Percentiles rank a stretch among this genome's conserved stretches.
Evolutionary conservation across 1,284 basidiomycete species (phyloP).

Genomic region (Megacollybia platyphylla): DNA sequence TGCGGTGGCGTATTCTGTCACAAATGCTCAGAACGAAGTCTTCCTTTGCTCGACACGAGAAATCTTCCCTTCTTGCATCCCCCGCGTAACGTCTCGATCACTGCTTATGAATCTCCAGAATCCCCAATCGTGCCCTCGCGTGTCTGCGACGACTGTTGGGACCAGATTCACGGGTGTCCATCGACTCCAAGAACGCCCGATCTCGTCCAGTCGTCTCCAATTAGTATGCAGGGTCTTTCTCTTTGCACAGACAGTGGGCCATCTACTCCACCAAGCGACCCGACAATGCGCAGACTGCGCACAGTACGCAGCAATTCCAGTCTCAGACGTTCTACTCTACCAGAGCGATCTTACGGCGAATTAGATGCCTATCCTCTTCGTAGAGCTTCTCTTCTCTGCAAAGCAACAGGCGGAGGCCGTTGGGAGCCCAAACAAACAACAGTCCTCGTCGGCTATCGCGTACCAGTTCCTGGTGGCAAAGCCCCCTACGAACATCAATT

Average conservation of each 20-base stretch:
- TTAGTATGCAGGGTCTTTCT: conserved; percentile 16
- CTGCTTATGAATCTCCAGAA: conserved; percentile 35
- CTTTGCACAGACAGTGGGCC: conserved; percentile 12
- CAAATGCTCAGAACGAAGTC: conserved; percentile 41
- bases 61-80: conserved; percentile 55
- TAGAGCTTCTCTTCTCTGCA: conserved; percentile 52
- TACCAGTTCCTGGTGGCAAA: conserved; percentile 45
- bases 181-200: conserved; percentile 30
- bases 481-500: conserved; percentile 52
- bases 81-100: conserved; percentile 47
- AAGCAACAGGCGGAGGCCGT: conserved; percentile 60
- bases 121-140: conserved; percentile 39
- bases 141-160: conserved; percentile 64
- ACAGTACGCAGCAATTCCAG: conserved; percentile 17
- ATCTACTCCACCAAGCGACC: conserved; percentile 5
- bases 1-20: conserved; percentile 67
- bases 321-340: conserved; percentile 21
- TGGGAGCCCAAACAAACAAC: conserved; percentile 54
- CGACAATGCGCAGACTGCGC: not conserved
- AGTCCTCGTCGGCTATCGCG: conserved; percentile 33
- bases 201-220: conserved; percentile 17
- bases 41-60: conserved; percentile 55
- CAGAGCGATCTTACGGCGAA: conserved; percentile 40
- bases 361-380: conserved; percentile 58
- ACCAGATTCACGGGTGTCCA: conserved; percentile 49